Base-by-base conservation (phyloP, 1,284 basidiomycete genomes). In the Malassezia yamatoensis region DNA sequence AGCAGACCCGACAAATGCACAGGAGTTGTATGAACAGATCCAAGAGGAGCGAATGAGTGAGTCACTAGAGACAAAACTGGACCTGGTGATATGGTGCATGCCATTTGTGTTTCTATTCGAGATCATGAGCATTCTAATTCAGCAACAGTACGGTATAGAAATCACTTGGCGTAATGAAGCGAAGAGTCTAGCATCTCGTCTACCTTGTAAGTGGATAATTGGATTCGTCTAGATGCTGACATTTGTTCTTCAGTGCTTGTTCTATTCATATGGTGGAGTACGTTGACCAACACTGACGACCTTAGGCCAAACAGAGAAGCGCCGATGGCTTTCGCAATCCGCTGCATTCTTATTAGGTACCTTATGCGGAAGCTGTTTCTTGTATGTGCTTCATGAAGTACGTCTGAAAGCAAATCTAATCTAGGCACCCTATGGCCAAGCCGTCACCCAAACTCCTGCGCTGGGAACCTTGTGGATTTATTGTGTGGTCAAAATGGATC, bases 381-480 rank as follows among this genome's bases (percentile, higher is more conserved):
- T 70, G 45, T 64, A 67, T 48, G 60, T 69, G n/a, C 60, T 67
- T 45, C 65, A 66, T 58, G 63, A 64, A 52, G 68, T 70, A 42
- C n/a, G 66, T 50, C 3, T 7, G 4, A 29, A 29, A 29, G 15
- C 32, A 15, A 18, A 38, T 2, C 32, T 38, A 38, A 38, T 10
- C 34, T 61, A 66, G 61, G 68, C 65, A 5, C 45, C 65, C 2
- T 76, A 68, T 56, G 57, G 65, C 15, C 48, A 62, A 24, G 66
- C 74, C 8, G 64, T 75, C 36, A 66, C 69, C n/a, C 67, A 65
- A 16, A 66, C 67, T 9, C 72, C 75, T 1, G 67, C 74, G 10
- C 62, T 76, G 0, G 75, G 75, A 36, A 71, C 73, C 1, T 63
- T 76, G 16, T 76, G 75, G 75, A 64, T 76, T 41, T 74, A 70